Conservation (phyloP, 352 stramenopile genomes). For the Phytopythium cucurbitacearum region DNA sequence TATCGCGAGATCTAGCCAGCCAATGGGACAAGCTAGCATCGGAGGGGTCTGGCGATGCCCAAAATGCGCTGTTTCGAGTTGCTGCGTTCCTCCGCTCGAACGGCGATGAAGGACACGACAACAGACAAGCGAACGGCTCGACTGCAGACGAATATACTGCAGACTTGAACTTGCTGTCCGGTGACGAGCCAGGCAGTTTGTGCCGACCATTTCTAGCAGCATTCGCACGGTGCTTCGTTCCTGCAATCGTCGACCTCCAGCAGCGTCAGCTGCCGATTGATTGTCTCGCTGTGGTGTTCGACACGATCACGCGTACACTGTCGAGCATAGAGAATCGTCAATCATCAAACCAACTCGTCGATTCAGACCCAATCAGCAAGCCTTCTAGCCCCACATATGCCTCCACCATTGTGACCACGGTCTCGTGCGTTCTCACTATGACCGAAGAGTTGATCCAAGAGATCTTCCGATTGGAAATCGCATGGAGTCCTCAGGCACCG, state of each 20-base stretch:
- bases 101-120: conserved; percentile 3
- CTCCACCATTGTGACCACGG: background rate
- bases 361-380: background rate
- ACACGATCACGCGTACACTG: conserved; percentile 25
- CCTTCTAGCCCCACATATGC: background rate
- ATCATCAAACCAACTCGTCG: background rate
- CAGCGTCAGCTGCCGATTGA: conserved; percentile 7
- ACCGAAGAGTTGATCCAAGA: conserved; percentile 42
- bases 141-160: conserved; percentile 14
- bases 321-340: conserved; percentile 1
- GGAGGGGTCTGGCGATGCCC: no score
- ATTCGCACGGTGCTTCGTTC: conserved; percentile 13
- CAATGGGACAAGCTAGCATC: background rate
- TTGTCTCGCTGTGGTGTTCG: conserved; percentile 15
- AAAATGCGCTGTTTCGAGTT: no score
- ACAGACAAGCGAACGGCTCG: background rate
- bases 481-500: conserved; percentile 28
- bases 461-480: conserved; percentile 6
- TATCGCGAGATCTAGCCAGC: background rate
- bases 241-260: conserved; percentile 14
- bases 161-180: background rate
- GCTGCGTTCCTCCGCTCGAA: background rate
- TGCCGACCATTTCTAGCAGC: conserved; percentile 4
- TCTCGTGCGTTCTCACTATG: conserved; percentile 14
- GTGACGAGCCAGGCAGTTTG: conserved; percentile 1